These are phyloP conservation scores for Brassica rapa DNA, from an alignment of 345 rosid species.

Conservation along the genomic window DNA sequence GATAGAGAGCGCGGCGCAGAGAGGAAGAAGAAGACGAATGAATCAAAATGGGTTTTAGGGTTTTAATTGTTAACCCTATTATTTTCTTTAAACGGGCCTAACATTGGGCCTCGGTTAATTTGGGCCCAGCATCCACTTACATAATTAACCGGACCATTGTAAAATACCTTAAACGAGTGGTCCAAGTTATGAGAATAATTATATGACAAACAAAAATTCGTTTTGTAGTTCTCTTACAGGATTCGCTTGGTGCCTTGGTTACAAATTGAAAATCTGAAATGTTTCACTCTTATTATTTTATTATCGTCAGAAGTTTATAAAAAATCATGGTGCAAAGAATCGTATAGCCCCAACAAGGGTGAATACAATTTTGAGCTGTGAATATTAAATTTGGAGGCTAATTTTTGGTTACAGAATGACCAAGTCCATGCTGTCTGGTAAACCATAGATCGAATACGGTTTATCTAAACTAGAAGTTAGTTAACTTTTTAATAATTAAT, in stretches of 20 bases:
- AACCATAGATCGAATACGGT: background rate
- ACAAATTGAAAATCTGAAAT: background rate
- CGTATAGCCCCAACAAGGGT: background rate
- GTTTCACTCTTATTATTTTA: background rate
- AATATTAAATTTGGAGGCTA: background rate
- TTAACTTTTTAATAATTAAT: background rate
- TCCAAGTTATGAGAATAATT: background rate
- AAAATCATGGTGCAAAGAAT: background rate
- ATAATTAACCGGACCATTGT: background rate
- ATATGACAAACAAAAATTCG: background rate
- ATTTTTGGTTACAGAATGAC: background rate
- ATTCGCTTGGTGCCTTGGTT: too few relatives aligned
- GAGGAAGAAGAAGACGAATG: background rate
- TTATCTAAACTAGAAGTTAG: background rate
- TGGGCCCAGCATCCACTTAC: background rate
- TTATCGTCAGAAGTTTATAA: background rate
- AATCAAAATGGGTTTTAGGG: slow-evolving; percentile 26
- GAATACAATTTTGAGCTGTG: background rate
- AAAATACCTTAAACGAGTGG: background rate
- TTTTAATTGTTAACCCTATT: slow-evolving; percentile 23
- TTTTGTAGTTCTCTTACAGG: background rate
- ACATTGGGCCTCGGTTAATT: background rate
- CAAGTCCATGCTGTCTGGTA: background rate
- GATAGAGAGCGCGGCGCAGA: slow-evolving; percentile 21
- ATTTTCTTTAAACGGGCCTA: background rate